Conservation (phyloP, 2,329 filamentous ascomycete species). For the Ceratocystis variospora region DNA sequence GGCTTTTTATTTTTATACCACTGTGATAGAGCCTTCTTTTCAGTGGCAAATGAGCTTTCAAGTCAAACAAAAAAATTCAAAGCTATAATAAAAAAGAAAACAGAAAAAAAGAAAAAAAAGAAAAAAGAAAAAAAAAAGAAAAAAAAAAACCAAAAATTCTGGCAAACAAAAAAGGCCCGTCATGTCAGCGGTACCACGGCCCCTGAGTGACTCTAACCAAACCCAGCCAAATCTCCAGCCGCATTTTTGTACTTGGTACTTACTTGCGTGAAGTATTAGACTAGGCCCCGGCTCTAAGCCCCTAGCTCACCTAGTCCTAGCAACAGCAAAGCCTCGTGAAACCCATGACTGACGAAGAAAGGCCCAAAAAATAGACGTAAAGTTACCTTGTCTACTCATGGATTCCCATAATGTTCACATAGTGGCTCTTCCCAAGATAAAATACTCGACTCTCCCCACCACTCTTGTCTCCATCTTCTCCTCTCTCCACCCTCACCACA, state of each 20-base stretch:
- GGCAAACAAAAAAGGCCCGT: not conserved
- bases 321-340: slow-evolving; percentile 2
- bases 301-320: not conserved
- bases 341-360: not conserved
- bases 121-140: no score
- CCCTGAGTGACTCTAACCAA: not conserved
- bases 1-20: not conserved
- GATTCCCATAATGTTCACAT: not conserved
- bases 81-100: not conserved
- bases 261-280: not conserved
- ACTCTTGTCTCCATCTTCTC: slow-evolving; percentile 6
- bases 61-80: not conserved
- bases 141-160: slow-evolving; percentile 4
- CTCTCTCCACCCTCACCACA: slow-evolving; percentile 8
- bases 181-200: not conserved
- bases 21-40: not conserved
- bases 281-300: not conserved
- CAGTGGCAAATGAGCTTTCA: not conserved
- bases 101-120: no score
- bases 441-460: slow-evolving; percentile 5
- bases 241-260: not conserved
- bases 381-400: not conserved
- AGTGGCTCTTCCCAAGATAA: slow-evolving; percentile 9
- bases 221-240: not conserved
- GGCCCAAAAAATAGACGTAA: not conserved